Conservation (phyloP, 305 asterid species). For the Fraxinus sp. region DNA sequence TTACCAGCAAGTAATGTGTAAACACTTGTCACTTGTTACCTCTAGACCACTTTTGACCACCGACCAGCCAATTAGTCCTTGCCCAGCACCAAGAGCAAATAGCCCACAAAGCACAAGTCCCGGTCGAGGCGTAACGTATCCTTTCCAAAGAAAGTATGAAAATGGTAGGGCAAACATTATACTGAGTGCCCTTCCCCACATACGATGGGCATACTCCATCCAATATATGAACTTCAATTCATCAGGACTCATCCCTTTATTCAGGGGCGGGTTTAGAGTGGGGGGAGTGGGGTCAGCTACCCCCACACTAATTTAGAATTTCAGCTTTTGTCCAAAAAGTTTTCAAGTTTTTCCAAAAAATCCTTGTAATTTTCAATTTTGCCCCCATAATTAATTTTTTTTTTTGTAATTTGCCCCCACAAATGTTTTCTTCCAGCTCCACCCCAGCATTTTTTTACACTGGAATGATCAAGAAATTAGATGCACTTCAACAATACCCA, state of each 20-base stretch:
- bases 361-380: too few relatives aligned
- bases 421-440: too few relatives aligned
- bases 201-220: constrained; percentile 99
- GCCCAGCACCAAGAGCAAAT: constrained; percentile 97
- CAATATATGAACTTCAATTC: constrained; percentile 96
- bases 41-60: constrained; percentile 97
- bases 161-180: constrained; percentile 93
- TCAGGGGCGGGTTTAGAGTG: constrained; percentile 3
- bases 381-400: too few relatives aligned
- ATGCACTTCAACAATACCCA: constrained; percentile 1
- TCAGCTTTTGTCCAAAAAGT: too few relatives aligned
- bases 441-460: constrained; percentile 22
- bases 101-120: constrained; percentile 77
- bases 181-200: constrained; percentile 98
- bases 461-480: constrained; percentile 34
- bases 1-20: neutral
- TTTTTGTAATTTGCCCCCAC: too few relatives aligned
- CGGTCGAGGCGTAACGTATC: constrained; percentile 63
- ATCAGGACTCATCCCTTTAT: constrained; percentile 77
- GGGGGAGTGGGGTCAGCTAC: too few relatives aligned
- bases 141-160: constrained; percentile 84
- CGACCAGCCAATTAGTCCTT: constrained; percentile 98
- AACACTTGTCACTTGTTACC: constrained; percentile 43
- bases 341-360: too few relatives aligned
- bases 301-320: too few relatives aligned